Evolutionary conservation across 352 stramenopile species (phyloP), one percentile per base, ranked within the genome.

Genomic region (Pythium brachiatum): DNA sequence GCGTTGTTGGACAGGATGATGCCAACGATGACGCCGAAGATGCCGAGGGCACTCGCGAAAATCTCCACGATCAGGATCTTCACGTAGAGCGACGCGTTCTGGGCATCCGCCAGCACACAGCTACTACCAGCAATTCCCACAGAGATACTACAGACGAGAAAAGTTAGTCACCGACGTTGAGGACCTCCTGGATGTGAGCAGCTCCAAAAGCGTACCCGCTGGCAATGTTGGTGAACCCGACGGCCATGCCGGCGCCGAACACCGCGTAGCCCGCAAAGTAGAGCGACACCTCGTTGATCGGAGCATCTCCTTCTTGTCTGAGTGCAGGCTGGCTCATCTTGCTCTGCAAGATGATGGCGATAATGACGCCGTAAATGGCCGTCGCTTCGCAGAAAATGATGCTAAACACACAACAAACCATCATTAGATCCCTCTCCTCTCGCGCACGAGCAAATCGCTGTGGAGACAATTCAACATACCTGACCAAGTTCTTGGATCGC

Each of bases 321-420:
- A 94, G 71, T 21, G 46, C 76, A 21, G 85, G 85, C 60, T 90
- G 76, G 61, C 86, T 90, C 83, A 95, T 94, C 87, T 99, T 99
- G 79, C 96, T 99, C 63, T 97, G 88, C 44, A 99, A 79, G 65
- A 99, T 99, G 73, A 99, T 99, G 44, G 97, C 97, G 83, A 99
- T 98, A 62, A 99, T 99, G 63, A 99, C 94, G 60, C 98, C 98
- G 77, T 99, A 99, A 67, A 99, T 99, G 55, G 98, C 98, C 23
- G 96, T 99, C 12, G 97, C 97, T 82, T 99, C 98, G 75, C 98
- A 99, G 79, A 99, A 99, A 92, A 99, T 99, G 60, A 99, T 98
- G 79, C 95, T 96, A 27, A 9, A 26, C 8, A 16, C 7, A 2
- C 20, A 26, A 9, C 41, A 48, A 18, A 27, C 6, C 20, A 4